These are phyloP conservation scores for Lactarius trivialis DNA, from an alignment of 768 basidiomycete genomes.

Conservation along the genomic window DNA sequence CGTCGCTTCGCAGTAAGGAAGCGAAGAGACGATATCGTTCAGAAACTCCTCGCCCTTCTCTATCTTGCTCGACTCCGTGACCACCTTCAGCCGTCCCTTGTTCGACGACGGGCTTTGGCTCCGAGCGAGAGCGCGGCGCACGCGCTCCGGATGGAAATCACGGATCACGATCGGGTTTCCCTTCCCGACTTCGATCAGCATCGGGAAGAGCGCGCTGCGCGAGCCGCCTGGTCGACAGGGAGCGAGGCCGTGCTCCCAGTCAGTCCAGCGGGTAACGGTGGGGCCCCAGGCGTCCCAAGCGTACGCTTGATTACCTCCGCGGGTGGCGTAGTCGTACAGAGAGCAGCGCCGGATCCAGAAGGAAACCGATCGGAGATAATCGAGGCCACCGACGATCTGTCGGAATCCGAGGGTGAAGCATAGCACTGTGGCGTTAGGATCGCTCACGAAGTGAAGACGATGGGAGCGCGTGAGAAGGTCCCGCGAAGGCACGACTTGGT, in stretches of 20 bases:
- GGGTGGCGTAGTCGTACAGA: conserved; percentile 1
- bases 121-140: conserved; percentile 10
- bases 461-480: conserved; percentile 2
- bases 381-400: conserved; percentile 13
- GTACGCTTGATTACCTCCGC: neutral
- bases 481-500: conserved; percentile 6
- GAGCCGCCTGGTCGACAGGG: conserved; percentile 17
- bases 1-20: conserved; percentile 18
- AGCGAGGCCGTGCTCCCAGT: conserved; percentile 15
- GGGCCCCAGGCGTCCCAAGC: conserved; percentile 16
- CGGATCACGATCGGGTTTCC: conserved; percentile 18
- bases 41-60: conserved; percentile 15
- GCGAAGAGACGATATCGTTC: conserved; percentile 15
- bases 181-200: conserved; percentile 12
- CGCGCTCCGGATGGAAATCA: conserved; percentile 15
- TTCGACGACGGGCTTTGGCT: neutral
- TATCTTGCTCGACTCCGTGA: conserved; percentile 15
- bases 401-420: conserved; percentile 17
- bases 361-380: conserved; percentile 18
- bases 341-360: conserved; percentile 16
- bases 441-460: conserved; percentile 12
- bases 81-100: conserved; percentile 5
- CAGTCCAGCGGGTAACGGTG: conserved; percentile 10
- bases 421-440: conserved; percentile 5
- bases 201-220: conserved; percentile 10